Conservation (phyloP, 1,284 basidiomycete species). For the Ceratobasidium sp. region DNA sequence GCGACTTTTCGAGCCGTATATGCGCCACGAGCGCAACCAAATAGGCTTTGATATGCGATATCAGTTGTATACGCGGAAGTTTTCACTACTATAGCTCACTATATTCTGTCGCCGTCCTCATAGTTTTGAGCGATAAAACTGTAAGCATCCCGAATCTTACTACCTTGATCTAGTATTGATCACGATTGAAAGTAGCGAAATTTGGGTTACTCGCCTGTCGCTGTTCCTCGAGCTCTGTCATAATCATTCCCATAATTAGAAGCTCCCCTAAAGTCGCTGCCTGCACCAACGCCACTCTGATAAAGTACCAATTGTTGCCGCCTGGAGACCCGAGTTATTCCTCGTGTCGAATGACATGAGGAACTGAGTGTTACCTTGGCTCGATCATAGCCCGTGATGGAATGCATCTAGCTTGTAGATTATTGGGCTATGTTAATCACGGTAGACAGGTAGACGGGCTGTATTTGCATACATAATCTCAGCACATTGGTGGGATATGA, state of each 20-base stretch:
- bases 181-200: not conserved
- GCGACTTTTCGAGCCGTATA: constrained; percentile 50
- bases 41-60: constrained; percentile 17
- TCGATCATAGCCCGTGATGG: not conserved
- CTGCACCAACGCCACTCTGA: constrained; percentile 46
- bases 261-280: constrained; percentile 22
- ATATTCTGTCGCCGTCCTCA: constrained; percentile 33
- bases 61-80: not conserved
- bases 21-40: constrained; percentile 47
- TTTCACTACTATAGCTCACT: not conserved
- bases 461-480: constrained; percentile 24
- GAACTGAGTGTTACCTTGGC: not conserved
- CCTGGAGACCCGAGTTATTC: not conserved
- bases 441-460: not conserved
- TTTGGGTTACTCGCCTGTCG: not conserved
- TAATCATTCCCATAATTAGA: constrained; percentile 24
- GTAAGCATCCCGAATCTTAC: constrained; percentile 19
- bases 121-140: constrained; percentile 49
- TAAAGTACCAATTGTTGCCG: constrained; percentile 46
- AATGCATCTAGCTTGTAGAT: constrained; percentile 22
- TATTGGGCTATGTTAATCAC: not conserved
- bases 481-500: constrained; percentile 38
- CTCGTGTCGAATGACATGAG: not conserved
- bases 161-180: constrained; percentile 32
- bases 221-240: constrained; percentile 35